Percentiles rank a stretch among this genome's conserved stretches.
Conservation (phyloP, 2,329 filamentous ascomycete genomes). For the Aspergillus novofumigatus region DNA sequence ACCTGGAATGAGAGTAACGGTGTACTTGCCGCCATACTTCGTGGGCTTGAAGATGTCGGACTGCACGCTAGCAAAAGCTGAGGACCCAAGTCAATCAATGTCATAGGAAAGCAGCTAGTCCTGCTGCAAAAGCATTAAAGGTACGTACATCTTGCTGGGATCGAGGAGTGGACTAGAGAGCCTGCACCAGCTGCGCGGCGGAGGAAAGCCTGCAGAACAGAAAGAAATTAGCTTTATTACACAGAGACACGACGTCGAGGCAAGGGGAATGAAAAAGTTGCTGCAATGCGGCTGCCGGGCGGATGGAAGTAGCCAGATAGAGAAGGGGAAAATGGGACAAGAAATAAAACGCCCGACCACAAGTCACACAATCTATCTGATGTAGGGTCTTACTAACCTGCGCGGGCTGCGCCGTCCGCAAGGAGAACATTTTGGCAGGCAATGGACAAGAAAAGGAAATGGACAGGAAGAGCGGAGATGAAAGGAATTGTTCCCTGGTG, state of each 20-base stretch:
- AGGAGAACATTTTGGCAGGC: slow-evolving; percentile 36
- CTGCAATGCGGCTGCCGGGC: slow-evolving; percentile 40
- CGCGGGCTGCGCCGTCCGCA: slow-evolving; percentile 38
- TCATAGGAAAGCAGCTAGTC: not conserved
- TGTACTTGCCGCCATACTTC: slow-evolving; percentile 99
- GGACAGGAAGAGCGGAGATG: slow-evolving; percentile 1
- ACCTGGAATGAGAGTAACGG: slow-evolving; percentile 95
- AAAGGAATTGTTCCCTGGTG: not conserved
- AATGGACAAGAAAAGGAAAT: slow-evolving; percentile 10
- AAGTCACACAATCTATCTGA: not conserved
- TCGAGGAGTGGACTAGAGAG: slow-evolving; percentile 47
- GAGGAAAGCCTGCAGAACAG: slow-evolving; percentile 49
- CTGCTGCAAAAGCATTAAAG: slow-evolving; percentile 1
- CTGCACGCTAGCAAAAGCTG: slow-evolving; percentile 73
- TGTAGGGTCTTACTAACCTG: slow-evolving; percentile 29
- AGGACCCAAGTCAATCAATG: slow-evolving; percentile 18
- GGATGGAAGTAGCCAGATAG: slow-evolving; percentile 43
- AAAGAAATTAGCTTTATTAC: slow-evolving; percentile 34
- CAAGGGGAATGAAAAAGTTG: slow-evolving; percentile 10
- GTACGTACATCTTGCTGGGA: slow-evolving; percentile 53
- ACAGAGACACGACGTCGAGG: not conserved
- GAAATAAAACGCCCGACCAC: not conserved
- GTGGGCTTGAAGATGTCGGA: slow-evolving; percentile 98
- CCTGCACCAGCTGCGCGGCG: slow-evolving; percentile 49
- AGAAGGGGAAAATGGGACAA: slow-evolving; percentile 2